A percentile compares a stretch with the other conserved stretches of the same genome.
Conservation (phyloP, 345 rosid species). For the Eutrema heterophyllum region DNA sequence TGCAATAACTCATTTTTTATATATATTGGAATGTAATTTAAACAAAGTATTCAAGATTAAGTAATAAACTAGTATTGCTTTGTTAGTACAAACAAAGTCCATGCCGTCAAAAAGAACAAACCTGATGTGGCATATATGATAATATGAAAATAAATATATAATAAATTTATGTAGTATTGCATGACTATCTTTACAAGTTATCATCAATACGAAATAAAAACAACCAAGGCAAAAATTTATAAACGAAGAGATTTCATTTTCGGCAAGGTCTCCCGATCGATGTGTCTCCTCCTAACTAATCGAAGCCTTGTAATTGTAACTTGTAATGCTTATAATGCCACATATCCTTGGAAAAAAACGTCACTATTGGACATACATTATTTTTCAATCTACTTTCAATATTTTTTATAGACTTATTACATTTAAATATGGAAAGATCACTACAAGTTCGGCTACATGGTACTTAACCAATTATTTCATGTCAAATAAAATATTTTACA, state of each 20-base stretch:
- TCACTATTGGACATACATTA: not conserved
- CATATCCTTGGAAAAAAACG: not conserved
- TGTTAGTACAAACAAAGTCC: not conserved
- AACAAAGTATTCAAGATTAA: slow-evolving; percentile 2
- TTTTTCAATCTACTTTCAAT: not conserved
- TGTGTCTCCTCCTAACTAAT: slow-evolving; percentile 41
- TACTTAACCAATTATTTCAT: not conserved
- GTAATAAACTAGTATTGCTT: not conserved
- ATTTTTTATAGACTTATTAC: not conserved
- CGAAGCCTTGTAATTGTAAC: slow-evolving; percentile 32
- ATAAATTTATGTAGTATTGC: slow-evolving; percentile 13
- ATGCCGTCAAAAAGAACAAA: slow-evolving; percentile 20
- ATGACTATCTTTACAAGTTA: slow-evolving; percentile 37
- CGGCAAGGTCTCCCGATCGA: slow-evolving; percentile 30
- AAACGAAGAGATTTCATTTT: slow-evolving; percentile 53
- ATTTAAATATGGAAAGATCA: not conserved
- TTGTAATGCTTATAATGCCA: slow-evolving; percentile 30
- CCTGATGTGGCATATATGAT: slow-evolving; percentile 24
- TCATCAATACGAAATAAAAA: slow-evolving; percentile 12
- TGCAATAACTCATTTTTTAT: not conserved
- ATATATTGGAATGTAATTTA: slow-evolving; percentile 28
- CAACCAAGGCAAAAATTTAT: not conserved
- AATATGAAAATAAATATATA: not conserved
- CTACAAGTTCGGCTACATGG: not conserved
- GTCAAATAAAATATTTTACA: not conserved